Percentiles rank a stretch among this genome's conserved stretches.
These are phyloP conservation scores for Pestalotiopsis sp. DNA, from an alignment of 2,329 filamentous ascomycete genomes.

Conservation along the genomic window DNA sequence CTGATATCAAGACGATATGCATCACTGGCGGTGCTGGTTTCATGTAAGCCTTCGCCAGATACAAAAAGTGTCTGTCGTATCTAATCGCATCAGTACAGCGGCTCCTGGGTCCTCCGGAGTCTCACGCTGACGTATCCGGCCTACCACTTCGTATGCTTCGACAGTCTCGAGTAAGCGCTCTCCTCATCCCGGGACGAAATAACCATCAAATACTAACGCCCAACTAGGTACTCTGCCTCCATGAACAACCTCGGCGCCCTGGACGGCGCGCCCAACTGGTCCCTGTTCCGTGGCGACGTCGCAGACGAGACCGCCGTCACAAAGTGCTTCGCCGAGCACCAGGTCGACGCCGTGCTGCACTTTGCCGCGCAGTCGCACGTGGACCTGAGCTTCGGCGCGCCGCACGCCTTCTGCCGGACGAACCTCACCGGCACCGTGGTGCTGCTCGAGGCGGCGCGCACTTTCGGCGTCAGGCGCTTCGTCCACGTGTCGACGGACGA, in stretches of 20 bases:
- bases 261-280: slow-evolving; percentile 69
- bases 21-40: slow-evolving; percentile 83
- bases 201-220: not conserved
- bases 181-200: not conserved
- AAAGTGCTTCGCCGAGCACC: slow-evolving; percentile 67
- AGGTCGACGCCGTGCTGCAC: slow-evolving; percentile 79
- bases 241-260: slow-evolving; percentile 76
- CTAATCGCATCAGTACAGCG: slow-evolving; percentile 45
- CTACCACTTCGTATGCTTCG: slow-evolving; percentile 81
- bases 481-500: slow-evolving; percentile 85
- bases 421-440: slow-evolving; percentile 86
- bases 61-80: too few relatives aligned
- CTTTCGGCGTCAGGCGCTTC: slow-evolving; percentile 69
- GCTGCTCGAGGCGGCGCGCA: slow-evolving; percentile 73
- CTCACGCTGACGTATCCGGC: slow-evolving; percentile 71
- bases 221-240: slow-evolving; percentile 61
- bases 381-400: slow-evolving; percentile 79
- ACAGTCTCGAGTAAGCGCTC: slow-evolving; percentile 68
- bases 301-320: slow-evolving; percentile 70
- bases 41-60: slow-evolving; percentile 57
- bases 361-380: slow-evolving; percentile 87
- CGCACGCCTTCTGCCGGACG: slow-evolving; percentile 76
- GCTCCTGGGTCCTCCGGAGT: slow-evolving; percentile 81
- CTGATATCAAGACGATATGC: slow-evolving; percentile 76
- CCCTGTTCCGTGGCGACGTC: slow-evolving; percentile 78